Evolutionary conservation across 768 basidiomycete species (phyloP).

Genomic region (Collybiopsis luxurians): DNA sequence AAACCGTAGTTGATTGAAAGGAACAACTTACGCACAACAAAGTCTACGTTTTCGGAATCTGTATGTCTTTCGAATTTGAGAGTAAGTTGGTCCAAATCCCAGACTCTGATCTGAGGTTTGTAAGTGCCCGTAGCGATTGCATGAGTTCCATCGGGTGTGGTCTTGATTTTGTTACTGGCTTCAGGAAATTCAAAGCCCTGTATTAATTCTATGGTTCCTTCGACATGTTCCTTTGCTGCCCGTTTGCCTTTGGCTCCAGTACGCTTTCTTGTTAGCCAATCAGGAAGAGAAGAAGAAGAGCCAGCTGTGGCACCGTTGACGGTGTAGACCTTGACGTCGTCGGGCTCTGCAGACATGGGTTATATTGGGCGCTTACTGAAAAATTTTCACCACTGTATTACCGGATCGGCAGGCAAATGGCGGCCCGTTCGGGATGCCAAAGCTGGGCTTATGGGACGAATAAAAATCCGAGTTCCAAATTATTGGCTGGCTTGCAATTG

Average conservation of each 20-base stretch:
- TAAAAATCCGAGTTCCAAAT: not conserved
- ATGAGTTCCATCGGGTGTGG: conserved; percentile 90
- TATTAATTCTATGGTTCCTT: conserved; percentile 86
- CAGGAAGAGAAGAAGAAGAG: conserved; percentile 88
- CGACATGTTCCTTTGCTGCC: conserved; percentile 65
- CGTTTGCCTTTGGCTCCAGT: conserved; percentile 63
- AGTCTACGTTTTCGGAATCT: conserved; percentile 97
- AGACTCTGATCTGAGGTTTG: conserved; percentile 96
- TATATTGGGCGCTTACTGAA: too few species aligned
- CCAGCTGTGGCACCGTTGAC: conserved; percentile 90
- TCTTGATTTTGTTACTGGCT: conserved; percentile 88
- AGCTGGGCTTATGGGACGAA: not conserved
- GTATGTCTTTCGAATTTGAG: conserved; percentile 96
- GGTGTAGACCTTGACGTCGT: conserved; percentile 83
- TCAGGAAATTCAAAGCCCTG: conserved; percentile 98
- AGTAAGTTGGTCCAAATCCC: conserved; percentile 90
- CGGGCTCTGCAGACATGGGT: conserved; percentile 31
- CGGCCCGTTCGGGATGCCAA: not conserved
- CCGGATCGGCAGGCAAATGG: too few species aligned
- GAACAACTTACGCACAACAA: conserved; percentile 76
- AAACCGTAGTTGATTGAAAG: not conserved
- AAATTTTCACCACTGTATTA: too few species aligned
- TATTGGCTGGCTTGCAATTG: not conserved
- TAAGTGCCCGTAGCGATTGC: conserved; percentile 94
- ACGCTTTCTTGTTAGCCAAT: conserved; percentile 85